Base-by-base conservation (phyloP, 2,329 filamentous ascomycete species). In the Venturia asperata region DNA sequence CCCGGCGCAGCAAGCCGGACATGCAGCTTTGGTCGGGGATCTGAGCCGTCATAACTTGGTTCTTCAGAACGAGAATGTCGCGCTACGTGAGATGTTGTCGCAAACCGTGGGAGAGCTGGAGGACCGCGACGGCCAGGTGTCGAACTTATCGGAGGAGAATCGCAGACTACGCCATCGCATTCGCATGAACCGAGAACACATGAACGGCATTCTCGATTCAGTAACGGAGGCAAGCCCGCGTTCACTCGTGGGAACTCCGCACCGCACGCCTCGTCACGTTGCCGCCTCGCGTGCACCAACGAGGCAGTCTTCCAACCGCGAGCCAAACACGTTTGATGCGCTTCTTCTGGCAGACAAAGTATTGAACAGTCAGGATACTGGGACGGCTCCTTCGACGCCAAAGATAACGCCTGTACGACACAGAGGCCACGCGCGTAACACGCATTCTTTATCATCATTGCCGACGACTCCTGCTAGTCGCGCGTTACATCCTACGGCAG, bases 171-270 rank as follows among this genome's bases (percentile, higher is more conserved):
- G 92, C 66, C 90, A 87, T 67, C 87, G 93, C 24, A 96, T 97
- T 68, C 86, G 89, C 52, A 91, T 96, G 74, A 96, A 96, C 72
- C 83, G 93, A 68, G 90, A 95, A 72, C 92, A 96, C 72, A 87
- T 96, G 70, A 89, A 90, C 66, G 73, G 74, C 3, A 71, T 76
- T 39, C 67, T 76, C n/a, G 67, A 61, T 21, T 67, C 62, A 24
- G 65, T 69, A 43, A 83, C 84, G 72, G 84, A 96, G 61, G 87
- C 89, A 71, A 88, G 90, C 70, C 89, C 90, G 1, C 88, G 89
- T 17, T 76, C 74, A 19, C 70, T 72, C 19, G 70, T 75, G 30
- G 86, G 85, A 62, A 84, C 66, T 81, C 85, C 66, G 77, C 87
- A 76, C 76, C 68, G 63, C n/a, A 71, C 73, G 56, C 70, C 77